Percentiles rank a stretch among this genome's conserved stretches.
Evolutionary conservation across 1,139 yeast genomes (phyloP).

Genomic region (Pichia sp.): DNA sequence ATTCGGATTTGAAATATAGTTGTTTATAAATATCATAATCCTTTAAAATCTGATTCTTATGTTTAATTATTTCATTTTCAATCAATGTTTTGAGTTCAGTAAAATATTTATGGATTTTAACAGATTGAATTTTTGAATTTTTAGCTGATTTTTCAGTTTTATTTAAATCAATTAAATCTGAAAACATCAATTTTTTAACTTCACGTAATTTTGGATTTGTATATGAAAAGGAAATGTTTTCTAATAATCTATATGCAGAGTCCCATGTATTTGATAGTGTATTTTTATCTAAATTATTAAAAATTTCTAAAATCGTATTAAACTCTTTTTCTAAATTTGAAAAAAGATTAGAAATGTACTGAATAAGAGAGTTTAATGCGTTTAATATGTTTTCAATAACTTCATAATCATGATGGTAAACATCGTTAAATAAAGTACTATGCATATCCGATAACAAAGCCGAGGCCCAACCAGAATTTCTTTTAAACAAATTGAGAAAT

Average conservation of each 20-base stretch:
- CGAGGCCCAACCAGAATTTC: constrained; percentile 48
- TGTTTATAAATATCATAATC: constrained; percentile 25
- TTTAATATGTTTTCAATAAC: constrained; percentile 38
- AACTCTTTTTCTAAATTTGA: constrained; percentile 41
- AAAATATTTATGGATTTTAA: constrained; percentile 26
- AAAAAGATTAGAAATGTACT: constrained; percentile 48
- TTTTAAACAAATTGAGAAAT: constrained; percentile 34
- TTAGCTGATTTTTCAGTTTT: constrained; percentile 28
- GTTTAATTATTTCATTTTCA: constrained; percentile 25
- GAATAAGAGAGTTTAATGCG: constrained; percentile 50
- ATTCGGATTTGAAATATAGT: constrained; percentile 19
- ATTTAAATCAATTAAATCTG: constrained; percentile 29
- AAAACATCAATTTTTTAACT: constrained; percentile 19
- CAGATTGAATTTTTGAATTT: constrained; percentile 27
- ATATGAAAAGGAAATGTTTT: constrained; percentile 34
- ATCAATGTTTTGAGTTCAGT: constrained; percentile 26
- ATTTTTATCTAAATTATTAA: constrained; percentile 42
- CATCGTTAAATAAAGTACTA: constrained; percentile 22
- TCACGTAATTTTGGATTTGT: constrained; percentile 16
- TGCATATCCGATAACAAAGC: constrained; percentile 43
- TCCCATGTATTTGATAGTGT: constrained; percentile 48
- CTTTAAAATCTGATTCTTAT: constrained; percentile 19
- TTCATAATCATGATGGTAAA: constrained; percentile 17
- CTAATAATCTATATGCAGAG: constrained; percentile 36
- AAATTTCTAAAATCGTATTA: constrained; percentile 42